Base-by-base conservation (phyloP, 2,329 filamentous ascomycete species). In the Lasiodiplodia sp. region DNA sequence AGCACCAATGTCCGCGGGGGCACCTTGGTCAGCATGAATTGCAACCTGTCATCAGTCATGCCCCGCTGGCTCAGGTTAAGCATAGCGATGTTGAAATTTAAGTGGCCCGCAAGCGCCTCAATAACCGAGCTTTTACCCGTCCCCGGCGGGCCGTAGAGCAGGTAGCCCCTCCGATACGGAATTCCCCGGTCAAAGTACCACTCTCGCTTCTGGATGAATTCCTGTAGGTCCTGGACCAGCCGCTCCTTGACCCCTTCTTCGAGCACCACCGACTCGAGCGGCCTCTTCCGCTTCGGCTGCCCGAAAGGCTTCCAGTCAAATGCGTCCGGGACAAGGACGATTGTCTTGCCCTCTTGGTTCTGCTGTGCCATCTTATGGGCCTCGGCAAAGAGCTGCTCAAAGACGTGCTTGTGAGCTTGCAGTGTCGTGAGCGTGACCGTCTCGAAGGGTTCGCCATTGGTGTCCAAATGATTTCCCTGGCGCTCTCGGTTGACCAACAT, bases 131-230 rank as follows among this genome's bases (percentile, higher is more conserved):
- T 97, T 83, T 97, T 98, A 44, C 93, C 96, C 52, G 92, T 97
- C 0, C 94, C 94, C 0, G 94, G 94, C 4, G 94, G 94, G 0
- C 94, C 94, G 75, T 96, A 93, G 0, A 97, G 86, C 8, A 97
- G 85, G 76, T 97, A 97, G 0, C 94, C 95, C 68, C 94, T 86
- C 21, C 94, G 88, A 75, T 97, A 97, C 0, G 95, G 95, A 71
- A 97, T 97, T 2, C 94, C 95, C n/a, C 95, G 90, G 75, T 97
- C 93, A 62, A 94, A 88, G 76, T 97, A 97, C 94, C 95, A 97
- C 71, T 91, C 88, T 69, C 92, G 88, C 47, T 92, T 90, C 1
- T 84, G 83, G 65, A 97, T 83, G 75, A 97, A 97, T 73, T 96
- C 93, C 74, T 88, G 87, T 10, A 97, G 91, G 75, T 97, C 95